Evolutionary conservation across 2,329 filamentous ascomycete species (phyloP).

Genomic region (Verticillium klebahnii): DNA sequence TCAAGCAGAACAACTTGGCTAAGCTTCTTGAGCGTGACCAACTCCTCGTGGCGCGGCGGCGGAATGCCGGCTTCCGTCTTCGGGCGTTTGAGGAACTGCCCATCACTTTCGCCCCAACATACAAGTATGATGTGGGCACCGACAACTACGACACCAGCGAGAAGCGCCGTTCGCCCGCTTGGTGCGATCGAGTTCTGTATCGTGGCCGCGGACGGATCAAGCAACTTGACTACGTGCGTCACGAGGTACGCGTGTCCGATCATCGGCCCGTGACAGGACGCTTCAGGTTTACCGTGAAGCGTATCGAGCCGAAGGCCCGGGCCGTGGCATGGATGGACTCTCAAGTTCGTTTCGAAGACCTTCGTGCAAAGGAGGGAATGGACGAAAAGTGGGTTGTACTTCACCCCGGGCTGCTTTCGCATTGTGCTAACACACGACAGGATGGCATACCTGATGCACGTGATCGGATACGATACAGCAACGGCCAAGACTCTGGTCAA

Average conservation of each 20-base stretch:
- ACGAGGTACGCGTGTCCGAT: slow-evolving; percentile 88
- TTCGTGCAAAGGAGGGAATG: slow-evolving; percentile 62
- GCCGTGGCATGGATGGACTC: slow-evolving; percentile 66
- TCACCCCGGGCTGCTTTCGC: too few relatives aligned
- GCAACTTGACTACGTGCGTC: slow-evolving; percentile 81
- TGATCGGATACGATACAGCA: slow-evolving; percentile 13
- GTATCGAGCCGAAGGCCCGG: slow-evolving; percentile 64
- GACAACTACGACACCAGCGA: slow-evolving; percentile 93
- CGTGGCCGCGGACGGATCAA: slow-evolving; percentile 76
- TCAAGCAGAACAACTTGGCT: slow-evolving; percentile 72
- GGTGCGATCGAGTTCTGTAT: slow-evolving; percentile 94
- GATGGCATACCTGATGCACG: slow-evolving; percentile 11
- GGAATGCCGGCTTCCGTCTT: slow-evolving; percentile 84
- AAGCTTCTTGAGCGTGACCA: slow-evolving; percentile 94
- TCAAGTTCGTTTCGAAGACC: slow-evolving; percentile 67
- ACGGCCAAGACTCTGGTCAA: slow-evolving; percentile 10
- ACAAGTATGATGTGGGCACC: slow-evolving; percentile 96
- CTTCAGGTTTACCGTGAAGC: slow-evolving; percentile 83
- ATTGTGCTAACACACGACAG: slow-evolving; percentile 5
- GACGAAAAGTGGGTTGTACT: slow-evolving; percentile 68
- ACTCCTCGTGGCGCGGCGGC: slow-evolving; percentile 79
- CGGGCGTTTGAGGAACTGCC: slow-evolving; percentile 86
- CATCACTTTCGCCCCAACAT: slow-evolving; percentile 91
- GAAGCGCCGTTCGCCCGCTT: slow-evolving; percentile 89
- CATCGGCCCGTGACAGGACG: slow-evolving; percentile 86